Evolutionary conservation across 1,284 basidiomycete genomes (phyloP), one percentile per base, ranked within the genome.

Genomic region (Microbotryum intermedium): DNA sequence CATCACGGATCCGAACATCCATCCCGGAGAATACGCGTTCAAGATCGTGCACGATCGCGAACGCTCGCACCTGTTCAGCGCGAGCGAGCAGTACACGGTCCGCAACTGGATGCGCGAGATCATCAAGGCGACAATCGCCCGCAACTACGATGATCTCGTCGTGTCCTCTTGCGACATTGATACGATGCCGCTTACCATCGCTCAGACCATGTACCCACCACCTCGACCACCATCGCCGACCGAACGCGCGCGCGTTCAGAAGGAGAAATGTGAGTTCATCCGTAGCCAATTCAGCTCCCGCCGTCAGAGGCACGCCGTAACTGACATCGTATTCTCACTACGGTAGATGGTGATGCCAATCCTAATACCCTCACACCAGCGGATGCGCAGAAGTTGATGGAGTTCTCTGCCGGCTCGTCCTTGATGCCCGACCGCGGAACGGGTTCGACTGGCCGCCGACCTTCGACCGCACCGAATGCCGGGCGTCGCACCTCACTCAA

Each of bases 101-200:
- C 83, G 95, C 16, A 90, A 91, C 68, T 99, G 95, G 95, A 98
- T 98, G 94, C 98, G 98, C 79, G 90, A 91, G 11, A 83, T 99
- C 70, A 97, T 97, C 90, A 99, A 98, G 76, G 88, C 92, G 3
- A 97, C 94, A 6, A 99, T 99, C 71, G 87, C 84, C 20, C 79
- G 95, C 58, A 91, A 95, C 74, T 94, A 92, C 73, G 81, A 84
- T 13, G 87, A 90, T 70, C 89, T 93, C 26, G 93, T 98, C 57
- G 86, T 97, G 26, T 97, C 93, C 7, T 95, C 91, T 2, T 93
- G 90, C 78, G 97, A 97, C 73, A 92, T 97, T 60, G 89, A 92
- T 3, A 98, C 93, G 2, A 97, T 99, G 43, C 90, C 92, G 3
- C 81, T 99, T 45, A 83, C 86, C 46, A 89, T 97, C 50, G 94